A percentile compares a stretch with the other conserved stretches of the same genome.
These are phyloP conservation scores for Ophiocordyceps robertsii DNA, from an alignment of 2,329 filamentous ascomycete genomes.

Conservation along the genomic window DNA sequence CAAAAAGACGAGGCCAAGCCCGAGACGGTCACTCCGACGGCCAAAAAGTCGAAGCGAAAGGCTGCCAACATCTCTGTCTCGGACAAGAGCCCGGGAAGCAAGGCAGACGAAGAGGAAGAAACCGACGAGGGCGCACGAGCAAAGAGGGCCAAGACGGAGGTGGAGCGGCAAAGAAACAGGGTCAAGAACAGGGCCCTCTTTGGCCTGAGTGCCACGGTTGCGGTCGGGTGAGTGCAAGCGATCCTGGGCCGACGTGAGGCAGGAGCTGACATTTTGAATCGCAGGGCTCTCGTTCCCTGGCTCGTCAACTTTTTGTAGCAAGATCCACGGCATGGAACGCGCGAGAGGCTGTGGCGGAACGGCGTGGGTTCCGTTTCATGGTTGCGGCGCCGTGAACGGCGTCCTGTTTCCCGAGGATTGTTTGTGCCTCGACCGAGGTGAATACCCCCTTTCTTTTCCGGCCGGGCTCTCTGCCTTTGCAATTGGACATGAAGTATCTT, in stretches of 20 bases:
- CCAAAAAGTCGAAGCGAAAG: slow-evolving; percentile 57
- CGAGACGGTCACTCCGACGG: slow-evolving; percentile 14
- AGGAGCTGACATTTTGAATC: slow-evolving; percentile 4
- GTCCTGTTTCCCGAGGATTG: no score
- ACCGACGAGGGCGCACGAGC: slow-evolving; percentile 29
- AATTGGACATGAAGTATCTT: no score
- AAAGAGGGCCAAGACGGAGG: slow-evolving; percentile 74
- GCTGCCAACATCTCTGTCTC: slow-evolving; percentile 58
- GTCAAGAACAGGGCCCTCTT: slow-evolving; percentile 77
- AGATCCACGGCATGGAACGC: background rate
- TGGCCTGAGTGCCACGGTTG: slow-evolving; percentile 75
- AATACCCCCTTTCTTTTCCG: no score
- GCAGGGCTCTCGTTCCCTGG: slow-evolving; percentile 34
- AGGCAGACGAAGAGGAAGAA: slow-evolving; percentile 17
- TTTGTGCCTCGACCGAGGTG: no score
- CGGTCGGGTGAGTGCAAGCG: slow-evolving; percentile 63
- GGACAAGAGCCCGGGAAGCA: slow-evolving; percentile 33
- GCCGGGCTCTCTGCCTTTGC: no score
- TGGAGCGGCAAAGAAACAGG: slow-evolving; percentile 71
- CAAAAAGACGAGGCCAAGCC: slow-evolving; percentile 24
- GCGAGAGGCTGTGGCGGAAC: background rate
- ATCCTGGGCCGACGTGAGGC: background rate
- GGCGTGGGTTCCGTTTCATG: no score
- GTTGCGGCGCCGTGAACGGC: no score
- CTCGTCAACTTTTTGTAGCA: slow-evolving; percentile 35